A percentile compares a stretch with the other conserved stretches of the same genome.
These are phyloP conservation scores for Leccinum disarticulatum DNA, from an alignment of 768 basidiomycete species.

Conservation along the genomic window DNA sequence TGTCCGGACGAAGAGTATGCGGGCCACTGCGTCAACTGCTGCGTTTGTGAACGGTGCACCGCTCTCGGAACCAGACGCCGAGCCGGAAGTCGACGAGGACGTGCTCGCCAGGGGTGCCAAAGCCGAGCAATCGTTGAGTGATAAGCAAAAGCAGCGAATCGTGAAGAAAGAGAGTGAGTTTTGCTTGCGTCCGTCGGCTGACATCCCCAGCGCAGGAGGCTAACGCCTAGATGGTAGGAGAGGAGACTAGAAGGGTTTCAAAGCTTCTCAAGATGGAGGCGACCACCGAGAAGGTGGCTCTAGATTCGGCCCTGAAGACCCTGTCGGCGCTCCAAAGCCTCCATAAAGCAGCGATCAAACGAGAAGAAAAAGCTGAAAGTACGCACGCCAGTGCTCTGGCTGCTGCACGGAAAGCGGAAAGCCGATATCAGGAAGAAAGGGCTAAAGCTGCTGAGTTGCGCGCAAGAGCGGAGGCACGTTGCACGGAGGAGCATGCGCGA, in stretches of 20 bases:
- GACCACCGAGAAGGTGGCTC: constrained; percentile 61
- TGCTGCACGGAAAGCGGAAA: constrained; percentile 62
- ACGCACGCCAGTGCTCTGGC: constrained; percentile 53
- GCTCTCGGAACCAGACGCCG: constrained; percentile 47
- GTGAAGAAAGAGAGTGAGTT: constrained; percentile 51
- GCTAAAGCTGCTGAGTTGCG: constrained; percentile 52
- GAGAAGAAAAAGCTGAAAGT: constrained; percentile 57
- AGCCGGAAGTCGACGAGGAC: constrained; percentile 41
- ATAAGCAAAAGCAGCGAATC: constrained; percentile 53
- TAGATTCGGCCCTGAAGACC: constrained; percentile 61
- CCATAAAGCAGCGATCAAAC: constrained; percentile 67
- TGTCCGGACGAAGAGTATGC: constrained; percentile 19
- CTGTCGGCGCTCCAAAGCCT: constrained; percentile 65
- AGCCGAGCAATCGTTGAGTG: constrained; percentile 49
- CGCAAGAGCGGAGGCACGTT: constrained; percentile 44
- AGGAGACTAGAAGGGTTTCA: constrained; percentile 58
- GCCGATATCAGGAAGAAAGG: constrained; percentile 60
- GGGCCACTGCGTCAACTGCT: constrained; percentile 12
- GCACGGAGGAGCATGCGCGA: constrained; percentile 57
- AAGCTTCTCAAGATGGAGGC: constrained; percentile 73
- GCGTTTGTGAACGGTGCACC: constrained; percentile 58
- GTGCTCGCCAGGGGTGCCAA: constrained; percentile 41
- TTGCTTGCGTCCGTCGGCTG: neutral
- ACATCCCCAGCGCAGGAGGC: neutral
- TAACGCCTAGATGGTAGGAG: constrained; percentile 37